Conservation (phyloP, 73 alveolate genomes). For the Tetrahymena thermophila region DNA sequence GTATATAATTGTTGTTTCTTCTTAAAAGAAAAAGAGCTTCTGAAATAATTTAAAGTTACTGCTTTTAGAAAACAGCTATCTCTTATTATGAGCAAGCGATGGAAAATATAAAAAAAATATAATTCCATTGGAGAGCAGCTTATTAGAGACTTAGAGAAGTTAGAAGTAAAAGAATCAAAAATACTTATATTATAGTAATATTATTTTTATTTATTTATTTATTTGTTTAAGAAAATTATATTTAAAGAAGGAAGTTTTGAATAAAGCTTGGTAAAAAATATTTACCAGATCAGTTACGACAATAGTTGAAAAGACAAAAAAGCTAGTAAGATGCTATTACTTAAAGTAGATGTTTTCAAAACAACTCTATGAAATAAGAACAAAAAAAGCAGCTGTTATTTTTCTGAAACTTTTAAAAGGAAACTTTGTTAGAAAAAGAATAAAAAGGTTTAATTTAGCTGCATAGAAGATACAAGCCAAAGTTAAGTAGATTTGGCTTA, state of each 20-base stretch:
- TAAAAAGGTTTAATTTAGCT: constrained; percentile 44
- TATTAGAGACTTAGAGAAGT: not conserved
- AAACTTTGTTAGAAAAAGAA: constrained; percentile 51
- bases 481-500: constrained; percentile 51
- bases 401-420: constrained; percentile 41
- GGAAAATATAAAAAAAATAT: not conserved
- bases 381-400: constrained; percentile 36
- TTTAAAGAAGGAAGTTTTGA: not conserved
- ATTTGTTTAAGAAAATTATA: not conserved
- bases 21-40: not conserved
- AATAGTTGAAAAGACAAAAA: constrained; percentile 51
- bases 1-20: not conserved
- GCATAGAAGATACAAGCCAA: constrained; percentile 56
- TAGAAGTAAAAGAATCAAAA: constrained; percentile 8
- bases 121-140: not conserved
- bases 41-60: not conserved
- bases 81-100: not conserved
- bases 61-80: not conserved
- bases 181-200: not conserved
- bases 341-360: constrained; percentile 27
- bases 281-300: constrained; percentile 30
- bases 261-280: constrained; percentile 49
- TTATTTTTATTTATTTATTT: not conserved
- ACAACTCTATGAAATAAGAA: constrained; percentile 39
- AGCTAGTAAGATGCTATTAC: constrained; percentile 35